Base-by-base conservation (phyloP, 2,329 filamentous ascomycete genomes). In the Phyllosticta citriasiana region DNA sequence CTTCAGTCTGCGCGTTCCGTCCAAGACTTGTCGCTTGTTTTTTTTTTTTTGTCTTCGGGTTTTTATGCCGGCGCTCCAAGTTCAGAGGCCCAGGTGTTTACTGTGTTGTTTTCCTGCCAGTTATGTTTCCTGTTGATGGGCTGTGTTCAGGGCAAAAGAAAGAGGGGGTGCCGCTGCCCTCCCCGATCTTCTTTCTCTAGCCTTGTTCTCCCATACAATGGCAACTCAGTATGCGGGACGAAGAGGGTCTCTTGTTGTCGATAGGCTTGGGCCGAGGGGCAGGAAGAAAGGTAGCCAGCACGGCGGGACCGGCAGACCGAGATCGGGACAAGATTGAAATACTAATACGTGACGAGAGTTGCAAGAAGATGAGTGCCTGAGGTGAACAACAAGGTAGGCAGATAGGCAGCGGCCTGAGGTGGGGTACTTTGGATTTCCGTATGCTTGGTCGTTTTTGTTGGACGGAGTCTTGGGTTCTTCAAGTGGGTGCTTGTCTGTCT, bases 281-380 rank as follows among this genome's bases (percentile, higher is more conserved):
- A 22, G 30, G 25, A 22, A 24, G 25, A 55, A 60, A 60, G 57
- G 57, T 33, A 25, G 33, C 57, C 57, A 55, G 58, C 58, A 55
- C 58, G 58, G 58, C 58, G 53, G 58, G 58, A 55, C 58, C 58
- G 58, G 58, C 57, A 54, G 27, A 51, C 52, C 57, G 57, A 55
- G 22, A 40, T 40, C 33, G 33, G 33, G 14, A 40, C 33, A 40
- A 40, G 33, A 40, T 16, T 40, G 33, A 40, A 14, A 40, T 40
- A 40, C 33, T 40, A 40, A 40, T 40, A 14, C 33, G 33, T 16
- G 33, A 40, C 14, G 14, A 40, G 33, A 16, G 14, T 14, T 12
- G 14, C 33, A 2, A 10, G 33, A 10, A 12, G 33, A 40, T 40
- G 33, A 4, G 33, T 10, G 33, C 10, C 14, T 16, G 33, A 14